These are phyloP conservation scores for Carex parvula DNA, from an alignment of 176 grass and related monocot species.

Conservation along the genomic window DNA sequence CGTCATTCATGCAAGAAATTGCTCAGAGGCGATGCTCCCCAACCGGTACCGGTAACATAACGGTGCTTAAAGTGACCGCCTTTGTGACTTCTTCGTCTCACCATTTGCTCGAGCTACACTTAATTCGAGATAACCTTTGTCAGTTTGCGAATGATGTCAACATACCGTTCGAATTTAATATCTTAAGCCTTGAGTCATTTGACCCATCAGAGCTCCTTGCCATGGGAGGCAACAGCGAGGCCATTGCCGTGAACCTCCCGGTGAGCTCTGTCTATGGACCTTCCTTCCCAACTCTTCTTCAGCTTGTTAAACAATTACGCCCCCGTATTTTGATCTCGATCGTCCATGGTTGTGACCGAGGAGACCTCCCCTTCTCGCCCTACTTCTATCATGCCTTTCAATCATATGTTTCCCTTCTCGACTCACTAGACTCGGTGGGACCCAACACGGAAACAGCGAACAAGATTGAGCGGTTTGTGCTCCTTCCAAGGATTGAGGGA, in stretches of 20 bases:
- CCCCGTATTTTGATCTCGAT: constrained; percentile 70
- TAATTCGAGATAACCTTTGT: constrained; percentile 53
- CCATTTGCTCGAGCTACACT: constrained; percentile 65
- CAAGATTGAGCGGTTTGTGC: constrained; percentile 67
- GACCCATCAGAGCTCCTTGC: constrained; percentile 40
- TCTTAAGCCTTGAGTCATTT: constrained; percentile 42
- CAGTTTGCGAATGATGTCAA: constrained; percentile 61
- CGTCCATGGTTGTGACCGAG: constrained; percentile 57
- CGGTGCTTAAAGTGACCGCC: constrained; percentile 54
- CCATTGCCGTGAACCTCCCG: constrained; percentile 64
- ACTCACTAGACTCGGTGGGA: constrained; percentile 67
- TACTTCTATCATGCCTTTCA: constrained; percentile 70
- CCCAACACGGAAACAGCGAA: constrained; percentile 43
- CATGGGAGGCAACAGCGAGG: constrained; percentile 26
- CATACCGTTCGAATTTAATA: constrained; percentile 61
- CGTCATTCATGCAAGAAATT: constrained; percentile 81
- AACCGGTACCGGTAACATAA: constrained; percentile 1
- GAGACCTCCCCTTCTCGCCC: constrained; percentile 60
- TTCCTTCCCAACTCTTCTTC: constrained; percentile 48
- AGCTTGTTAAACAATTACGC: constrained; percentile 59
- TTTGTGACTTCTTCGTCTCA: constrained; percentile 49
- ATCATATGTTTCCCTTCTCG: constrained; percentile 65
- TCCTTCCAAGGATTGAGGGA: constrained; percentile 65
- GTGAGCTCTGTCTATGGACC: constrained; percentile 41
- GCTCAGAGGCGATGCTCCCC: constrained; percentile 32